phyloP scores from a whole-genome alignment of 2,329 filamentous ascomycete species.

The Drechslerella coelobrocha region DNA sequence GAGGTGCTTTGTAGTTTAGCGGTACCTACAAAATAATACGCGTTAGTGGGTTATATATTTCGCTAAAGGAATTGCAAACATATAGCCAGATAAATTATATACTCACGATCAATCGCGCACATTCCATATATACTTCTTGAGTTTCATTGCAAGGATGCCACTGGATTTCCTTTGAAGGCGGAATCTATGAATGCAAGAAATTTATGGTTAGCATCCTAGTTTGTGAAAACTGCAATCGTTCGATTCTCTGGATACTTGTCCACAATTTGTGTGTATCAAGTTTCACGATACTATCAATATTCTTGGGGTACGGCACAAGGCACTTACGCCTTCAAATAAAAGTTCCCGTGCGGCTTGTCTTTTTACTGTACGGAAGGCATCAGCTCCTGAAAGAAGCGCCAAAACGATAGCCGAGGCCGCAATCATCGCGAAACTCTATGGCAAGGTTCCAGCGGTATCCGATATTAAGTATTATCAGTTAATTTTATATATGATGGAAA shows the following conservation, averaged over 20 bases:
- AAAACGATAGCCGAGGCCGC: not conserved
- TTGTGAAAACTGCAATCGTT: too few species aligned
- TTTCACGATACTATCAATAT: not conserved
- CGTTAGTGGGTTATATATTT: constrained; percentile 58
- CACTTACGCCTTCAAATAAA: constrained; percentile 26
- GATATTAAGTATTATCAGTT: too few species aligned
- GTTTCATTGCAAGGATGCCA: constrained; percentile 60
- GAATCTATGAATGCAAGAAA: constrained; percentile 59
- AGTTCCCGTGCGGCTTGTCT: constrained; percentile 27
- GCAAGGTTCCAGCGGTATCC: too few species aligned
- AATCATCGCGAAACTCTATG: not conserved
- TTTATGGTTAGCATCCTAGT: too few species aligned
- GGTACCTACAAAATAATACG: constrained; percentile 58
- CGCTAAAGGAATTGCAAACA: not conserved
- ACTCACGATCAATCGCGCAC: constrained; percentile 31
- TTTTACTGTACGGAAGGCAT: constrained; percentile 23
- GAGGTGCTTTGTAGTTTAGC: constrained; percentile 61
- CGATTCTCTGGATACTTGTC: too few species aligned
- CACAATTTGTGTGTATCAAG: too few species aligned
- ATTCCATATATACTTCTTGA: constrained; percentile 44
- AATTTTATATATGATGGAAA: too few species aligned
- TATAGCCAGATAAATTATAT: not conserved
- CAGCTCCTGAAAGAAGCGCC: constrained; percentile 15
- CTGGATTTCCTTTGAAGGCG: constrained; percentile 60
- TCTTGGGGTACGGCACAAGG: not conserved